Base-by-base conservation (phyloP, 192 early-diverging fungal genomes). In the Dissophora ornata region DNA sequence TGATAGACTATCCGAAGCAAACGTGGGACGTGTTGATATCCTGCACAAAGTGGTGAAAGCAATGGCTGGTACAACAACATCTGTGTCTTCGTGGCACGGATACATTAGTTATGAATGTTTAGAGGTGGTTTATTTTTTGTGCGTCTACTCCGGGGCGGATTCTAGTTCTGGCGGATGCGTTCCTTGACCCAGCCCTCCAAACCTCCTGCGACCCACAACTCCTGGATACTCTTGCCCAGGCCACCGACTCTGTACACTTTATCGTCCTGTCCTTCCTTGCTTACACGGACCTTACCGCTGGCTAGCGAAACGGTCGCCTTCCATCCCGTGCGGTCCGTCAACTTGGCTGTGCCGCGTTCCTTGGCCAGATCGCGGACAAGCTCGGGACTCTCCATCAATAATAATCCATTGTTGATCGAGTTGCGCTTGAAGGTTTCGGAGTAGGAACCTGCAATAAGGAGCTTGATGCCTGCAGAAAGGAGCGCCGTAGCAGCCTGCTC, bases 381-480 rank as follows among this genome's bases (percentile, higher is more conserved):
- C 51, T 84, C 84, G 6, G 94, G 93, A 30, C 89, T 88, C 80
- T 98, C 97, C 36, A 98, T 89, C 32, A 97, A 89, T 30, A 97
- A 71, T 18, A 99, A 85, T 5, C 96, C 96, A 79, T 99, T 99
- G 87, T 99, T 99, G 73, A 99, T 94, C 18, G 96, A 96, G 63
- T 99, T 99, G 46, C 97, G 92, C 84, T 99, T 99, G 82, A 96
- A 99, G 0, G 93, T 99, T 77, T 99, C 96, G n/a, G 92, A 94
- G 58, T 95, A 94, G 18, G 96, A 97, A 7, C 94, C 96, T 48
- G 95, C 94, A 50, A 99, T 80, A 24, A 98, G 88, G 34, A 96
- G 74, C 11, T 87, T 86, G 66, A 99, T 87, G 44, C 94, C 95
- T 36, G 92, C 87, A 30, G 95, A 90, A 64, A 95, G 84, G 29